Percentiles rank a stretch among this genome's conserved stretches.
phyloP scores from a whole-genome alignment of 495 filamentous ascomycete species.

The Massariosphaeria phaeospora region DNA sequence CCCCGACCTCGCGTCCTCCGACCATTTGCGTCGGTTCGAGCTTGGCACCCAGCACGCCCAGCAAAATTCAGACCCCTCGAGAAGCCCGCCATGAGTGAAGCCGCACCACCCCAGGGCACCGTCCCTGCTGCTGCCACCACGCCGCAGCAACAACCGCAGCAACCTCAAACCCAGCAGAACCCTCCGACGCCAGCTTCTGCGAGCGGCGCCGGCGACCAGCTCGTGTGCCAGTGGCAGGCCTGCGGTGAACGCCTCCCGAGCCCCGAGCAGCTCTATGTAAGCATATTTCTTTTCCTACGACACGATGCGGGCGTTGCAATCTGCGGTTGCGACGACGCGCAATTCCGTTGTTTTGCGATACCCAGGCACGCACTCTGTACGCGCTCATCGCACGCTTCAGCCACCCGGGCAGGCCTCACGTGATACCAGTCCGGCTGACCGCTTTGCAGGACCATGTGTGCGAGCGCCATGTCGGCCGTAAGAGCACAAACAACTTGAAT shows the following conservation, averaged over 20 bases:
- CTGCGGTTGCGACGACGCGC: too few relatives aligned
- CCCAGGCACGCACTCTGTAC: not conserved
- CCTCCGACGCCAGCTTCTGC: constrained; percentile 25
- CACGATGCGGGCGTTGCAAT: too few relatives aligned
- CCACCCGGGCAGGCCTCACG: constrained; percentile 9
- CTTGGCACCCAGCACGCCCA: constrained; percentile 8
- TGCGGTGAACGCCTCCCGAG: constrained; percentile 76
- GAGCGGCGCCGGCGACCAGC: constrained; percentile 34
- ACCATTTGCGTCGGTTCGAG: constrained; percentile 11
- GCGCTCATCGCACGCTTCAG: constrained; percentile 9
- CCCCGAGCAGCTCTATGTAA: constrained; percentile 86
- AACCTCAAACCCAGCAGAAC: constrained; percentile 24
- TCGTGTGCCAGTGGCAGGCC: constrained; percentile 74
- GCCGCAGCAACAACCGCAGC: constrained; percentile 20
- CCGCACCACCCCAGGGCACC: constrained; percentile 7
- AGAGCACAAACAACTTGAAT: constrained; percentile 98
- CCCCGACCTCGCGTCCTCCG: too few relatives aligned
- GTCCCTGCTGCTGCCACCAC: constrained; percentile 2
- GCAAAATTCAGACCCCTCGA: constrained; percentile 1
- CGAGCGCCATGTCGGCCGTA: constrained; percentile 96
- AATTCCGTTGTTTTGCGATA: too few relatives aligned
- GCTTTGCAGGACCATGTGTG: constrained; percentile 84
- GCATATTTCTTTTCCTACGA: constrained; percentile 37
- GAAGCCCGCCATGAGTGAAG: constrained; percentile 18
- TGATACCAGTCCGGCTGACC: constrained; percentile 33